phyloP scores from a whole-genome alignment of 768 basidiomycete genomes.

The Russula sp. region DNA sequence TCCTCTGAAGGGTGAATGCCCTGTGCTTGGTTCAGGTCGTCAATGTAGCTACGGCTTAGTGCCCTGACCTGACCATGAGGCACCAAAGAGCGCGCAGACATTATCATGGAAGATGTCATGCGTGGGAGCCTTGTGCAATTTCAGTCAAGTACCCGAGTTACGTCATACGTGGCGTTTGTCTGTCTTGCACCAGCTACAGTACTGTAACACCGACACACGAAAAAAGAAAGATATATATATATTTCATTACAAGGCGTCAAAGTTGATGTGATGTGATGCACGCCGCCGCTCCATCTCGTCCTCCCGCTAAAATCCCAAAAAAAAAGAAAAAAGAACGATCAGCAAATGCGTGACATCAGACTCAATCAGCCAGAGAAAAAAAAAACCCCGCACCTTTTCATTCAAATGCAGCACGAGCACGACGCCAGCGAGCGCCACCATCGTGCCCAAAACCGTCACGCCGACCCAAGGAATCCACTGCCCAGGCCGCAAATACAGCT shows the following conservation, averaged over 20 bases:
- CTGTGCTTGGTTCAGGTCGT: no score
- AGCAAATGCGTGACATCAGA: background rate
- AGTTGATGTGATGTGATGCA: conserved; percentile 94
- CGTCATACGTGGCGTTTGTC: no score
- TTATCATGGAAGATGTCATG: no score
- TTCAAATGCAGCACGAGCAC: conserved; percentile 83
- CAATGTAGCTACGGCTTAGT: no score
- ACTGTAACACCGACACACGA: background rate
- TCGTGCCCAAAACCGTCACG: conserved; percentile 72
- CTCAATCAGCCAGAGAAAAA: background rate
- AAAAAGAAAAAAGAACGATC: background rate
- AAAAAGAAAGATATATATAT: background rate
- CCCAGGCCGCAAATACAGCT: conserved; percentile 88
- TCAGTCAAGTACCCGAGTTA: no score
- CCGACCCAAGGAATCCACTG: conserved; percentile 98
- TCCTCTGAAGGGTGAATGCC: no score
- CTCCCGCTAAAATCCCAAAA: conserved; percentile 53
- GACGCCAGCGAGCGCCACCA: conserved; percentile 65
- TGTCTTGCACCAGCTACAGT: no score
- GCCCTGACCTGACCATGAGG: no score
- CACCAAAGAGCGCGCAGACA: no score
- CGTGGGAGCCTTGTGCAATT: no score
- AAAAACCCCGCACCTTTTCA: conserved; percentile 64
- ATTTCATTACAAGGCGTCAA: conserved; percentile 69
- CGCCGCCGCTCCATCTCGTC: conserved; percentile 81